These are phyloP conservation scores for Pulveroboletus sp. DNA, from an alignment of 768 basidiomycete species.

Conservation along the genomic window DNA sequence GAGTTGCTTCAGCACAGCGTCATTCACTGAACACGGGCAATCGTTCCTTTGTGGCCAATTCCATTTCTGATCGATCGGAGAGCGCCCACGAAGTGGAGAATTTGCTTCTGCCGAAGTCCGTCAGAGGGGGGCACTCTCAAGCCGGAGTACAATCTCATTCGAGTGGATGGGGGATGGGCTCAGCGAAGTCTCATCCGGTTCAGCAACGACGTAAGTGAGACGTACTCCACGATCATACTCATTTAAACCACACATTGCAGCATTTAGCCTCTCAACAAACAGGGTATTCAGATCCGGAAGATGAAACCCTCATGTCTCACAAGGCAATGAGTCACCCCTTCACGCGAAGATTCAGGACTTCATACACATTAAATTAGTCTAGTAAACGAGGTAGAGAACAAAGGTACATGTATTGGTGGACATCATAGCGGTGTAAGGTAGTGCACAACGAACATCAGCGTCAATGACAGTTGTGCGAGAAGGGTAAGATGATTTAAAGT, in stretches of 20 bases:
- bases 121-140: slow-evolving; percentile 15
- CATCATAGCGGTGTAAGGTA: slow-evolving; percentile 9
- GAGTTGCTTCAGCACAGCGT: slow-evolving; percentile 31
- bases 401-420: slow-evolving; percentile 21
- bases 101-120: slow-evolving; percentile 38
- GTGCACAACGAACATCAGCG: slow-evolving; percentile 11
- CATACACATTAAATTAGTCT: slow-evolving; percentile 16
- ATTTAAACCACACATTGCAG: slow-evolving; percentile 24
- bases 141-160: slow-evolving; percentile 19
- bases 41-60: slow-evolving; percentile 40
- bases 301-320: slow-evolving; percentile 4
- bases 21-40: slow-evolving; percentile 40
- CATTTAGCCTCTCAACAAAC: slow-evolving; percentile 40
- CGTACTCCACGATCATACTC: neutral
- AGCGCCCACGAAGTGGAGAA: slow-evolving; percentile 74
- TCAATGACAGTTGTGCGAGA: slow-evolving; percentile 5
- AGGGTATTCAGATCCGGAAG: slow-evolving; percentile 47
- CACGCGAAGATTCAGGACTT: neutral
- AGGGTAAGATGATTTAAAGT: neutral
- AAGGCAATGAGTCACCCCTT: neutral
- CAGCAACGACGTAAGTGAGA: slow-evolving; percentile 27
- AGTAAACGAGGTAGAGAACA: slow-evolving; percentile 11
- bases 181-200: slow-evolving; percentile 19
- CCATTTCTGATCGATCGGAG: slow-evolving; percentile 55
- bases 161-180: slow-evolving; percentile 36